Conservation (phyloP, 2,329 filamentous ascomycete genomes). For the Sporothrix protearum region DNA sequence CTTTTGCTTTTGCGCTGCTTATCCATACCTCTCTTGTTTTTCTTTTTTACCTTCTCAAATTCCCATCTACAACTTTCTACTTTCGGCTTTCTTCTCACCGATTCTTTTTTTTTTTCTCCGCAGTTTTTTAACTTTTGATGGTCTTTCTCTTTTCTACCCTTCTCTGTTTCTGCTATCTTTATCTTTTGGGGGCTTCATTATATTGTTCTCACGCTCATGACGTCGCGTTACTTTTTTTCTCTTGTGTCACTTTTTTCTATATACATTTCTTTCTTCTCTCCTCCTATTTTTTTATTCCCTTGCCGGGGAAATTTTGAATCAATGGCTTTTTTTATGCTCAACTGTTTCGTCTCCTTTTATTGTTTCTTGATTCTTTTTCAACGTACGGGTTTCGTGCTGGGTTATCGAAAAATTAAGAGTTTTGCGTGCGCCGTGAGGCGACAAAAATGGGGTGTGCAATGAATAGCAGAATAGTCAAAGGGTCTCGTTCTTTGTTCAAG, state of each 20-base stretch:
- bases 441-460: neutral
- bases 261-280: neutral
- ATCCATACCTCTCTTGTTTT: neutral
- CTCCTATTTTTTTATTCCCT: neutral
- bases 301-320: neutral
- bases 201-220: neutral
- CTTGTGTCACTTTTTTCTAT: neutral
- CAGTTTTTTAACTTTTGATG: neutral
- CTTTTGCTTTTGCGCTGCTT: neutral
- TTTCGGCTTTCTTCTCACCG: neutral
- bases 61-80: neutral
- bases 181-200: neutral
- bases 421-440: neutral
- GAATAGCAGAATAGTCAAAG: neutral
- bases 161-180: neutral
- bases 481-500: neutral
- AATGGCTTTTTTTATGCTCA: neutral
- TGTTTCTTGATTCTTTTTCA: neutral
- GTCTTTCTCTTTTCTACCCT: neutral
- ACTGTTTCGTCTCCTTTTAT: neutral
- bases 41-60: neutral
- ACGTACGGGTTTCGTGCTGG: neutral
- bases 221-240: neutral
- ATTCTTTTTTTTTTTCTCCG: neutral
- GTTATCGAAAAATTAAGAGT: constrained; percentile 3